phyloP scores from a whole-genome alignment of 2,329 filamentous ascomycete genomes.

The Fusarium albidum region DNA sequence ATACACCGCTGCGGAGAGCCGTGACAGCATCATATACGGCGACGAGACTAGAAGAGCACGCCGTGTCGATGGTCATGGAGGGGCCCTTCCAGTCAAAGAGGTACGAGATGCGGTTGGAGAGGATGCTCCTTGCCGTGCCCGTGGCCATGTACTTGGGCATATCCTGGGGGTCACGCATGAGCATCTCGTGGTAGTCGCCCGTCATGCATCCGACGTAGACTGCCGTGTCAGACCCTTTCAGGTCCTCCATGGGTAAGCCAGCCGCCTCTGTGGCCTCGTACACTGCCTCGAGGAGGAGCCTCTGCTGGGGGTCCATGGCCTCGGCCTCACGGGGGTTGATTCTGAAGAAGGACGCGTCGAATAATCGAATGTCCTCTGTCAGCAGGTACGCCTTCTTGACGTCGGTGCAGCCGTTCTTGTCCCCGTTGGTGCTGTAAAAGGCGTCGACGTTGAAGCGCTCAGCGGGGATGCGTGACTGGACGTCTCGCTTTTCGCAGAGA shows the following conservation, averaged over 20 bases:
- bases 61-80: slow-evolving; percentile 43
- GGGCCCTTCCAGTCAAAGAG: slow-evolving; percentile 36
- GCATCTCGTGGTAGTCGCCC: not conserved
- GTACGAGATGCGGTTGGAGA: slow-evolving; percentile 3
- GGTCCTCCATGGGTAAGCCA: not conserved
- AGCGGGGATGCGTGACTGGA: not conserved
- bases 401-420: not conserved
- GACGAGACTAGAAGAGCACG: slow-evolving; percentile 42
- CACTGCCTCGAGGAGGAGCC: not conserved
- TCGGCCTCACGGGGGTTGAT: slow-evolving; percentile 48
- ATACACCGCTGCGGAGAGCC: slow-evolving; percentile 44
- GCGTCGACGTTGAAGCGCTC: not conserved
- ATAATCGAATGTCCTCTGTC: not conserved
- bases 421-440: not conserved
- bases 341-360: slow-evolving; percentile 50
- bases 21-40: slow-evolving; percentile 37
- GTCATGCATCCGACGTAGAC: slow-evolving; percentile 1
- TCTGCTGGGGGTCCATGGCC: slow-evolving; percentile 47
- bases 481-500: not conserved
- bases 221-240: not conserved
- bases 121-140: not conserved
- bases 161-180: not conserved
- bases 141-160: not conserved
- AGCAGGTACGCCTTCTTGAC: not conserved
- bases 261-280: not conserved